Base-by-base conservation (phyloP, 257 asterid genomes). In the Solanum sejunctum region DNA sequence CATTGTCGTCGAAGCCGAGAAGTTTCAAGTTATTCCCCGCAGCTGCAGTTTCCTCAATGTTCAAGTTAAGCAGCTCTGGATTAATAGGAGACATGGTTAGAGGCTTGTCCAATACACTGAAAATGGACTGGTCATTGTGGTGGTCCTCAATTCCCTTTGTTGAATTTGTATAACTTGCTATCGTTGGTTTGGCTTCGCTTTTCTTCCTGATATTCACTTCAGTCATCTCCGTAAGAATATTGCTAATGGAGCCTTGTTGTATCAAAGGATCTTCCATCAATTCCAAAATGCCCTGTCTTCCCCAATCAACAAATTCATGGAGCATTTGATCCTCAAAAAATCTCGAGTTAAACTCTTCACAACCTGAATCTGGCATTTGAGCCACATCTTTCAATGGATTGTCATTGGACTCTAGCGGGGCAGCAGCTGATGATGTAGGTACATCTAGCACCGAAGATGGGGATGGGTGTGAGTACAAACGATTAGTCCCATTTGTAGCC, bases 371-470 rank as follows among this genome's bases (percentile, higher is more conserved):
- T 71, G 13, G 70, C 9, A 11, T 41, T 23, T 3, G 36, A 17
- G 54, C 63, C 32, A n/a, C 6, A 8, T 61, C 72, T 47, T 52
- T 79, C 45, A 6, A 64, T 66, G 75, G n/a, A 10, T 39, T 28
- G 43, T 41, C 87, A 47, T 28, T 32, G 64, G 17, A 82, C 67
- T 71, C 69, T 11, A 17, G 15, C 1, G 17, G 86, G 78, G 64
- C 63, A 77, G 82, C 82, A 77, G 82, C 82, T 51, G 82, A 77
- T 77, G 82, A 77, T 26, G 56, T 64, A 11, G 81, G 12, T 3
- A 69, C 80, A 69, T 86, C 91, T 15, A 86, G 86, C 47, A 88
- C 91, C 3, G 91, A 88, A 17, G 89, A 86, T 1, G 91, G 89
- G 54, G 91, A 88, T 23, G 85, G 84, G 36, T 55, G 84, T 0